Base-by-base conservation (phyloP, 2,329 filamentous ascomycete species). In the Dactylellina leptospora region DNA sequence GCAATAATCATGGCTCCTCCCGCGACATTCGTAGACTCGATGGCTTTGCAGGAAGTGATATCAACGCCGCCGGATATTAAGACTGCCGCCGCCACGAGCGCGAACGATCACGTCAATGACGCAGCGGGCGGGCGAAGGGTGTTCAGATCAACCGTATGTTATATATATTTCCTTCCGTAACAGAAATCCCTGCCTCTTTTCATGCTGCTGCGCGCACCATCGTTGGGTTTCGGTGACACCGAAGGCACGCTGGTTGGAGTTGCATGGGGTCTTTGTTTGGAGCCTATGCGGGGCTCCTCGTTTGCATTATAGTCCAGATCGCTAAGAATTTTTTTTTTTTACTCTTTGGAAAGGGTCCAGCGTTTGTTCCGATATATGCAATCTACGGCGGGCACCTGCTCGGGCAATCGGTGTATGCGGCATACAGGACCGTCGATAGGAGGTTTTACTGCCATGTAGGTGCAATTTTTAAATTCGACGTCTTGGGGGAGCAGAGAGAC, bases 331-430 rank as follows among this genome's bases (percentile, higher is more conserved):
- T 36, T 44, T 55, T 56, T 56, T 38, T 38, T 30, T 36, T 2
- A 16, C 38, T 53, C n/a, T 6, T 23, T 22, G 27, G 23, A 30
- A 38, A 72, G 68, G 68, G 59, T 28, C 68, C 68, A 13, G 48
- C 54, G 11, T 72, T 64, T 30, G 59, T 72, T 54, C 68, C 68
- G 16, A 64, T 72, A 47, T 55, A 54, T 72, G 68, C 51, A 1
- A 79, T 81, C 1, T 84, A 79, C 74, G 82, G 82, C 20, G 82
- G 82, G 0, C 80, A 82, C 74, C 81, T 83, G 6, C 83, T 82
- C 64, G 78, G 78, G 3, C 82, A 83, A 74, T 76, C 80, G 2
- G 80, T 78, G 2, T 73, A 81, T 60, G 81, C 80, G 0, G 81
- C 79, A 5, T 80, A 78, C 23, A 76, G 77, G 27, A 77, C 78